Conservation (phyloP, 768 basidiomycete species). For the Boletus eberwhitei region DNA sequence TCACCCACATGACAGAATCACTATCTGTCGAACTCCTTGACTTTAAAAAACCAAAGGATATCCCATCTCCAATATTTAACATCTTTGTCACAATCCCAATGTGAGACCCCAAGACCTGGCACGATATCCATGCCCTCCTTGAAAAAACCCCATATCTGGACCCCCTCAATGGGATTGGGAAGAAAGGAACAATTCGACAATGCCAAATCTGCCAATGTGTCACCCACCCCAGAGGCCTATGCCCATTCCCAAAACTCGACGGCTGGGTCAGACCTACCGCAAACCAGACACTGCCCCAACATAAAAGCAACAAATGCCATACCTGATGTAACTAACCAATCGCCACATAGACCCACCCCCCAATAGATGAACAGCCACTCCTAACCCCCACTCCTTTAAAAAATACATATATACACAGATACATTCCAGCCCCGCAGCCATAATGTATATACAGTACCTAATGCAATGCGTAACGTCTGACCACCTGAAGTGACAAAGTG, state of each 20-base stretch:
- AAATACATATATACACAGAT: too few relatives aligned
- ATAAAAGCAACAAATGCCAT: background rate
- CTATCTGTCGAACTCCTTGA: background rate
- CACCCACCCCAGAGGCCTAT: background rate
- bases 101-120: background rate
- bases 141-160: background rate
- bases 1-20: background rate
- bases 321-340: too few relatives aligned
- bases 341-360: too few relatives aligned
- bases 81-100: background rate
- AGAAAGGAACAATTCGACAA: background rate
- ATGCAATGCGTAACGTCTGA: too few relatives aligned
- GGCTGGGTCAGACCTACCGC: background rate
- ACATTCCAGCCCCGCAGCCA: too few relatives aligned
- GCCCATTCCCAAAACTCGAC: background rate
- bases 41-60: background rate
- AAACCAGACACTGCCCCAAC: background rate
- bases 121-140: background rate
- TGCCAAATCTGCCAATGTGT: background rate
- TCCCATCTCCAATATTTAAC: background rate
- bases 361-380: too few relatives aligned
- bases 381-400: too few relatives aligned
- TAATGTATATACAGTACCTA: too few relatives aligned
- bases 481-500: too few relatives aligned
- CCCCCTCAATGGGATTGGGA: background rate